Percentiles rank a stretch among this genome's conserved stretches.
Evolutionary conservation across 75 land plant genomes (phyloP).

Genomic region (Pinus taeda): DNA sequence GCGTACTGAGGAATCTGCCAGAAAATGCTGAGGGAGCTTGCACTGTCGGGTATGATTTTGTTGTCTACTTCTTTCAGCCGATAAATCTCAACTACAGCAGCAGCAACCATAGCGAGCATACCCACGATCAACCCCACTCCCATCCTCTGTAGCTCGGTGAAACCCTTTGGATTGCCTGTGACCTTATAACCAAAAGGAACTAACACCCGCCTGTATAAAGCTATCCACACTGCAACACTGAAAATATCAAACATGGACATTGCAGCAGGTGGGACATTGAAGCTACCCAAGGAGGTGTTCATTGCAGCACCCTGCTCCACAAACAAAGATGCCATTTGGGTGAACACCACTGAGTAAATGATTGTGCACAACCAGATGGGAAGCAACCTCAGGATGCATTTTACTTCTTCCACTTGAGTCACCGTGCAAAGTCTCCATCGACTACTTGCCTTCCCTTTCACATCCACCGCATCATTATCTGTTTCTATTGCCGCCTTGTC

Average conservation of each 20-base stretch:
- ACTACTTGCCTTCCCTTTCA: constrained; percentile 1
- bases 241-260: too few species aligned
- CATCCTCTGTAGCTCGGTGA: too few species aligned
- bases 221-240: too few species aligned
- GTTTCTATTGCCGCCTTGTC: constrained; percentile 16
- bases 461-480: constrained; percentile 14
- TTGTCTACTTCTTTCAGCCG: constrained; percentile 30
- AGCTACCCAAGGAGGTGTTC: too few species aligned
- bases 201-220: constrained; percentile 10
- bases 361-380: too few species aligned
- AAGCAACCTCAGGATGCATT: too few species aligned
- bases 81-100: constrained; percentile 60
- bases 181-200: constrained; percentile 31
- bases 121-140: constrained; percentile 20
- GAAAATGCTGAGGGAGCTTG: too few species aligned
- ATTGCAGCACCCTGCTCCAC: too few species aligned
- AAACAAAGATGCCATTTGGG: too few species aligned
- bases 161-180: background rate
- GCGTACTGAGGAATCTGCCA: too few species aligned
- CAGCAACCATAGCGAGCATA: constrained; percentile 48
- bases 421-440: constrained; percentile 69
- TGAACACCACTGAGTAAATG: too few species aligned
- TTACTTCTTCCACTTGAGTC: constrained; percentile 12
- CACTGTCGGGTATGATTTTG: background rate
- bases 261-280: too few species aligned